Percentiles rank a stretch among this genome's conserved stretches.
Conservation (phyloP, 2,329 filamentous ascomycete genomes). For the Ophiocordyceps robertsii region DNA sequence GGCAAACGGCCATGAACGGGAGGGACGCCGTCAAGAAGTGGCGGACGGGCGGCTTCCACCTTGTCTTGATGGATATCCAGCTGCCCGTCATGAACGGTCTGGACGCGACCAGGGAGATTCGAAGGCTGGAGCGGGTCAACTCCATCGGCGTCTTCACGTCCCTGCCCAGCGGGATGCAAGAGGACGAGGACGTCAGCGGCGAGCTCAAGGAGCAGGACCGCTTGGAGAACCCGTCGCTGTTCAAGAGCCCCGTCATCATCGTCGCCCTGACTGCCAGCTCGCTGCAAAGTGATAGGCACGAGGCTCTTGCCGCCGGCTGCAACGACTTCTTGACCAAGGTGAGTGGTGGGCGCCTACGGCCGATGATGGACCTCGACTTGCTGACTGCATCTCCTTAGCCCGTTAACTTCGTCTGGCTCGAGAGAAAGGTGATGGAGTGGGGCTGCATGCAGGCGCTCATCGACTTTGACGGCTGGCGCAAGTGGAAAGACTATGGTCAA, state of each 20-base stretch:
- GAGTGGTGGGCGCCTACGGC: constrained; percentile 12
- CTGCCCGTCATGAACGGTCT: constrained; percentile 92
- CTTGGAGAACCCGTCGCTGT: constrained; percentile 54
- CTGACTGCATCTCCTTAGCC: constrained; percentile 41
- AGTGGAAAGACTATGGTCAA: constrained; percentile 76
- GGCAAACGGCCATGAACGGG: constrained; percentile 95
- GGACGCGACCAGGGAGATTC: constrained; percentile 89
- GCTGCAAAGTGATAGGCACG: constrained; percentile 87
- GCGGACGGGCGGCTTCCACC: constrained; percentile 81
- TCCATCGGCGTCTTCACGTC: constrained; percentile 82
- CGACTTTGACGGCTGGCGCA: constrained; percentile 95
- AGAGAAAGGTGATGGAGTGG: constrained; percentile 98
- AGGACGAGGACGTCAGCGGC: constrained; percentile 19
- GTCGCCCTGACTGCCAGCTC: constrained; percentile 91
- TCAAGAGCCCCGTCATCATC: constrained; percentile 96
- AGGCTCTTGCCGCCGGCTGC: constrained; percentile 86
- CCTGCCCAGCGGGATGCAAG: constrained; percentile 40
- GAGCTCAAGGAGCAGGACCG: constrained; percentile 52
- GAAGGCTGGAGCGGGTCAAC: constrained; percentile 78
- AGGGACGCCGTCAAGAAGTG: constrained; percentile 88
- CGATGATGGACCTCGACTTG: background rate
- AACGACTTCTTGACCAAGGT: constrained; percentile 99
- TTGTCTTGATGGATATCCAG: constrained; percentile 98
- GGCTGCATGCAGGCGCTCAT: constrained; percentile 99
- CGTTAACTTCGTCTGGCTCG: constrained; percentile 94